Conservation (phyloP, 2,329 filamentous ascomycete species). For the Emmonsia crescens region DNA sequence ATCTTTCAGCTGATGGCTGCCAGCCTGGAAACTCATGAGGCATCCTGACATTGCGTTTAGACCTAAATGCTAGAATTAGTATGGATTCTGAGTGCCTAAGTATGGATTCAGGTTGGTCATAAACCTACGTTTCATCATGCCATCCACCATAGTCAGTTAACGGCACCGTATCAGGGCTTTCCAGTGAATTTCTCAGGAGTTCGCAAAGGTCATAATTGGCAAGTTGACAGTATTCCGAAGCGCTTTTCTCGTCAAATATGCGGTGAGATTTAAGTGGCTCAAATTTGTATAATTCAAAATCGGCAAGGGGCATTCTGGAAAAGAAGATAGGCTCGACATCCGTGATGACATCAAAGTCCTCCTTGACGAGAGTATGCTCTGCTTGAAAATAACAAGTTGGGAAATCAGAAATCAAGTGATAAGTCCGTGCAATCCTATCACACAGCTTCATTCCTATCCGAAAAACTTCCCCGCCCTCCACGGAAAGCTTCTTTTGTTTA, state of each 20-base stretch:
- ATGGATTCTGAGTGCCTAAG: background rate
- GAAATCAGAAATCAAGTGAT: background rate
- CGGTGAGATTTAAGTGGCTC: background rate
- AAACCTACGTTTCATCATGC: background rate
- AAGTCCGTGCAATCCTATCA: constrained; percentile 2
- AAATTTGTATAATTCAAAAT: background rate
- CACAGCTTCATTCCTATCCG: background rate
- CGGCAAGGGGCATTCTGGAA: background rate
- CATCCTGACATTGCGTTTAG: background rate
- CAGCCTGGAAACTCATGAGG: background rate
- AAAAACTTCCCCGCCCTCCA: background rate
- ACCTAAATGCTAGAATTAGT: background rate
- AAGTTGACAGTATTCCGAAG: background rate
- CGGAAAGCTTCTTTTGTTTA: background rate
- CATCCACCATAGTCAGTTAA: background rate
- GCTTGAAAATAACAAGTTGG: background rate
- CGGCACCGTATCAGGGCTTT: too few relatives aligned
- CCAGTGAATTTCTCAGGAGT: background rate
- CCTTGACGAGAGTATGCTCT: background rate
- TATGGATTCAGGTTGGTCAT: background rate
- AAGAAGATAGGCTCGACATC: background rate
- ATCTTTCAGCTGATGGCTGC: background rate
- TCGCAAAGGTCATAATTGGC: too few relatives aligned
- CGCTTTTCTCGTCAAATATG: too few relatives aligned
- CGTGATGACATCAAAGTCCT: background rate